Conservation (phyloP, 805 yeast species). For the Teunomyces kruisii region DNA sequence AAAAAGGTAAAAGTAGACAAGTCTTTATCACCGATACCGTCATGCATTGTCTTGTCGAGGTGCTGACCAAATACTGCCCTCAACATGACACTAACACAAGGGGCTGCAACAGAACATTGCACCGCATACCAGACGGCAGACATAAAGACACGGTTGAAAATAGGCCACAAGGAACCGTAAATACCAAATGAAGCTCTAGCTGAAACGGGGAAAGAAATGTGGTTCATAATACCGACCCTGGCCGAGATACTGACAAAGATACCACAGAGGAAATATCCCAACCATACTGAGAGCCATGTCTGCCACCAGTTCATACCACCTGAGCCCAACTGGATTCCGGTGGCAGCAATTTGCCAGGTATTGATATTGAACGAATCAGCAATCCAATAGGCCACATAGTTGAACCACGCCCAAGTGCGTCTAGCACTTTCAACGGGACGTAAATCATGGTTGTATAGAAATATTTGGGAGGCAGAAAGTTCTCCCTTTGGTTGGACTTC, state of each 20-base stretch:
- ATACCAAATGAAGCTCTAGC: constrained; percentile 83
- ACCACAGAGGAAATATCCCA: constrained; percentile 75
- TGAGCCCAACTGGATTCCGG: constrained; percentile 61
- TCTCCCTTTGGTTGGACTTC: constrained; percentile 38
- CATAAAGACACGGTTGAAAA: constrained; percentile 84
- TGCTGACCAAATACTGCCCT: constrained; percentile 67
- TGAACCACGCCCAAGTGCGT: constrained; percentile 84
- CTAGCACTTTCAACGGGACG: constrained; percentile 74
- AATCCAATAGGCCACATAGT: constrained; percentile 79
- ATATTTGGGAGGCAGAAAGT: constrained; percentile 58
- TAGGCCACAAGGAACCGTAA: constrained; percentile 86
- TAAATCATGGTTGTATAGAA: constrained; percentile 71
- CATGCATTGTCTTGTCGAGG: constrained; percentile 59
- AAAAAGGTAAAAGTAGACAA: constrained; percentile 73
- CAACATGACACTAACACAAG: constrained; percentile 76
- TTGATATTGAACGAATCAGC: constrained; percentile 89
- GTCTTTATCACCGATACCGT: constrained; percentile 57
- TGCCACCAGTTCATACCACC: constrained; percentile 85
- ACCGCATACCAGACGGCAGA: constrained; percentile 87
- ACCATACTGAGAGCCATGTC: constrained; percentile 85
- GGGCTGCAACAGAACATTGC: constrained; percentile 82
- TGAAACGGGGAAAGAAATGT: constrained; percentile 81
- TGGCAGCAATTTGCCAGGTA: constrained; percentile 89
- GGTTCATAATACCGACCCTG: constrained; percentile 78
- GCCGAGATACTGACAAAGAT: constrained; percentile 69